These are phyloP conservation scores for Manihot esculenta DNA, from an alignment of 441 rosid species.

Conservation along the genomic window DNA sequence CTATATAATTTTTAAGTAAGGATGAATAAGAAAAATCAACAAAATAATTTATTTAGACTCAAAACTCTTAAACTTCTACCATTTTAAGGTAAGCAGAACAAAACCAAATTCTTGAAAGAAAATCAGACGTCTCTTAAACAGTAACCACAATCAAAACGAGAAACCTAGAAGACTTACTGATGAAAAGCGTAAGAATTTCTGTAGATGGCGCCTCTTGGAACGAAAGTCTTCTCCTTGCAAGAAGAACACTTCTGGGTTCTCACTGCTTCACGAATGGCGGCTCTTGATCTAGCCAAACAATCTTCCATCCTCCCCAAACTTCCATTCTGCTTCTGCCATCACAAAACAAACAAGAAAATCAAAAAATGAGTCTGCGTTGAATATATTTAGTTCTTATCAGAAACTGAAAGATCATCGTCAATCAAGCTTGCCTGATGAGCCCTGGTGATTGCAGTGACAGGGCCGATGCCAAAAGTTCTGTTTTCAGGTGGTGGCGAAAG, in stretches of 20 bases:
- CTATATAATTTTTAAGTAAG: too few species aligned
- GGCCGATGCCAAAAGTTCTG: neutral
- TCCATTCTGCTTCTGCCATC: slow-evolving; percentile 4
- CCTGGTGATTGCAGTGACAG: too few species aligned
- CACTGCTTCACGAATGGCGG: slow-evolving; percentile 54
- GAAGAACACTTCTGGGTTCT: slow-evolving; percentile 33
- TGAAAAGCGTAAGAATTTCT: slow-evolving; percentile 63
- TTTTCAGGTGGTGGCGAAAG: neutral
- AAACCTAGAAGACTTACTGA: slow-evolving; percentile 51
- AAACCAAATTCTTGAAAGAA: too few species aligned
- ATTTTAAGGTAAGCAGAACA: too few species aligned
- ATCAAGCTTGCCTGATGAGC: too few species aligned
- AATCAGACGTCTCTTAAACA: too few species aligned
- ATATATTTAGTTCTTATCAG: too few species aligned
- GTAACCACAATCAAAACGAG: too few species aligned
- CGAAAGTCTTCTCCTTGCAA: slow-evolving; percentile 29
- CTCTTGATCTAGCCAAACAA: slow-evolving; percentile 51
- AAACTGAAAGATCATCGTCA: neutral
- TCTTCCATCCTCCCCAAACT: slow-evolving; percentile 42
- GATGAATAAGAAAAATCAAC: too few species aligned
- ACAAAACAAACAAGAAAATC: neutral
- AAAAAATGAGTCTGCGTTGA: too few species aligned
- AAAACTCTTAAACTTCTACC: too few species aligned
- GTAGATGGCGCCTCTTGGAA: slow-evolving; percentile 51
- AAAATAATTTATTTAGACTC: too few species aligned